Evolutionary conservation across 2,329 filamentous ascomycete genomes (phyloP).

Genomic region (Aspergillus calidoustus): DNA sequence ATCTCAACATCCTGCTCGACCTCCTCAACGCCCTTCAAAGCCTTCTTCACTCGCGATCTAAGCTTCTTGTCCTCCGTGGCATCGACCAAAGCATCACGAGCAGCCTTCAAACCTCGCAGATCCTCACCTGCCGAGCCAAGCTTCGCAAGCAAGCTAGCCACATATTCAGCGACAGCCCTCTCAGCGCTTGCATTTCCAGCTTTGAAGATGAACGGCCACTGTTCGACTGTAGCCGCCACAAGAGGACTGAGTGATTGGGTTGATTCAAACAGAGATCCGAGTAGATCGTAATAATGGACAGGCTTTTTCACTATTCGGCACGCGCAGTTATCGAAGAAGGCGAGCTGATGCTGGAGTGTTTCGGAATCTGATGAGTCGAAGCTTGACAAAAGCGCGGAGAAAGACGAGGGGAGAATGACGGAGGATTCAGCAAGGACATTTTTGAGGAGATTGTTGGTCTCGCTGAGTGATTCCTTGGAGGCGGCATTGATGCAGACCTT

Average conservation of each 20-base stretch:
- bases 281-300: slow-evolving; percentile 74
- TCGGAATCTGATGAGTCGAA: slow-evolving; percentile 40
- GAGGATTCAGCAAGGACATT: slow-evolving; percentile 44
- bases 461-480: slow-evolving; percentile 36
- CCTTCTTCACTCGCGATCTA: slow-evolving; percentile 45
- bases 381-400: slow-evolving; percentile 45
- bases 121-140: slow-evolving; percentile 60
- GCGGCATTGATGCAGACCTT: slow-evolving; percentile 41
- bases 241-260: slow-evolving; percentile 63
- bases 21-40: slow-evolving; percentile 25
- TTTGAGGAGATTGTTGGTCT: slow-evolving; percentile 40
- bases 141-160: slow-evolving; percentile 62
- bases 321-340: slow-evolving; percentile 85
- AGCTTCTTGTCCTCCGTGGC: slow-evolving; percentile 45
- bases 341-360: slow-evolving; percentile 52
- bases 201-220: slow-evolving; percentile 71
- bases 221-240: slow-evolving; percentile 72
- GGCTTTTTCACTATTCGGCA: slow-evolving; percentile 75
- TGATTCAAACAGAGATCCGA: slow-evolving; percentile 44
- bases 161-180: slow-evolving; percentile 59
- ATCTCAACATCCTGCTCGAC: slow-evolving; percentile 20
- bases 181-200: slow-evolving; percentile 51
- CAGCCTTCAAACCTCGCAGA: slow-evolving; percentile 48
- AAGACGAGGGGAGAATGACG: slow-evolving; percentile 42
- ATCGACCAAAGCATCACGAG: slow-evolving; percentile 51